Percentiles rank a stretch among this genome's conserved stretches.
Evolutionary conservation across 768 basidiomycete species (phyloP).

Genomic region (Cytidiella melzeri): DNA sequence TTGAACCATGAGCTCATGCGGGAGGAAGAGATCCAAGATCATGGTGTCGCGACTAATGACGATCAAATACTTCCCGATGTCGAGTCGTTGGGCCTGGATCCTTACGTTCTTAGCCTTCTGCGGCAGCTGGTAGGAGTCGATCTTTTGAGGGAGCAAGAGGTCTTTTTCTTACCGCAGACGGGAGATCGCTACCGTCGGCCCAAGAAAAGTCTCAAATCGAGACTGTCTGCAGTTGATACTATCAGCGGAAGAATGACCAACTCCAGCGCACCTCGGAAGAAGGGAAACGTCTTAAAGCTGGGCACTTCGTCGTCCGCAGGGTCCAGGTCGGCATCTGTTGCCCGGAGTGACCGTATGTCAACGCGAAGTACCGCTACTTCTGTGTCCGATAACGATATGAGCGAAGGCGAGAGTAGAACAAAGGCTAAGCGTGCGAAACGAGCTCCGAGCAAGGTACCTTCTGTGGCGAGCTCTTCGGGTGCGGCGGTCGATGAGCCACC

Average conservation of each 20-base stretch:
- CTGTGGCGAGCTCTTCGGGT: background rate
- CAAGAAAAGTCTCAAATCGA: constrained; percentile 4
- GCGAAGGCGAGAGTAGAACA: constrained; percentile 3
- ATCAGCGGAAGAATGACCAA: constrained; percentile 15
- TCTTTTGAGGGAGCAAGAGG: constrained; percentile 56
- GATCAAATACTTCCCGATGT: constrained; percentile 47
- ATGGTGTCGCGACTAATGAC: constrained; percentile 48
- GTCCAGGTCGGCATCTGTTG: constrained; percentile 2
- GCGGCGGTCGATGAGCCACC: background rate
- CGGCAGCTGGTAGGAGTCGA: constrained; percentile 61
- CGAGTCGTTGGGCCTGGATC: constrained; percentile 43
- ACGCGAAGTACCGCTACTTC: background rate
- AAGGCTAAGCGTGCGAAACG: constrained; percentile 12
- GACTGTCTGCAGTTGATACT: constrained; percentile 1
- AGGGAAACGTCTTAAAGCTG: background rate
- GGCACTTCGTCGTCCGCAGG: constrained; percentile 2
- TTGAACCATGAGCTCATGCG: constrained; percentile 52
- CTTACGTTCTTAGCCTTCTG: constrained; percentile 49
- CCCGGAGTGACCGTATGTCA: background rate
- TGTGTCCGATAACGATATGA: constrained; percentile 9
- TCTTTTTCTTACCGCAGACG: constrained; percentile 52
- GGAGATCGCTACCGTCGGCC: constrained; percentile 31
- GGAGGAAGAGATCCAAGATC: constrained; percentile 52
- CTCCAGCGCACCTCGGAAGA: background rate
- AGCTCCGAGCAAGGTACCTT: background rate